A percentile compares a stretch with the other conserved stretches of the same genome.
Evolutionary conservation across 495 filamentous ascomycete species (phyloP).

Genomic region (Neurospora hispaniola): DNA sequence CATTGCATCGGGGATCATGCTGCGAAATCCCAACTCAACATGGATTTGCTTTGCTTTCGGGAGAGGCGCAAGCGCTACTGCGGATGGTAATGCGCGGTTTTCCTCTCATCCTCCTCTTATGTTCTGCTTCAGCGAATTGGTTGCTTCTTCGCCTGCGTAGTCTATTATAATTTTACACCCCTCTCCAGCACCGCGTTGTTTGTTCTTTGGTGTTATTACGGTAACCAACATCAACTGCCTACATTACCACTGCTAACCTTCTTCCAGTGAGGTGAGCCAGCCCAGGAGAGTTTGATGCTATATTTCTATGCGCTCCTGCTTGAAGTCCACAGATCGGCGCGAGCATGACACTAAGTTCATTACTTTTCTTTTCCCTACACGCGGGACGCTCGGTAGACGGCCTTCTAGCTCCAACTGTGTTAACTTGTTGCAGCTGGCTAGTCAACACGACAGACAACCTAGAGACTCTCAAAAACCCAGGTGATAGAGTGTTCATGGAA

Average conservation of each 20-base stretch:
- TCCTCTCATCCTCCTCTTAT: neutral
- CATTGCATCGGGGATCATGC: neutral
- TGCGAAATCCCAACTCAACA: neutral
- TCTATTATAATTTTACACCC: neutral
- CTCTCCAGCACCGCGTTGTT: neutral
- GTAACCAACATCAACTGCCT: neutral
- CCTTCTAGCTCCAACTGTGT: neutral
- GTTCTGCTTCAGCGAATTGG: neutral
- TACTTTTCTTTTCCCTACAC: neutral
- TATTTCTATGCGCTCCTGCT: neutral
- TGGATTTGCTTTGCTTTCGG: neutral
- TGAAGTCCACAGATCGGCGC: neutral
- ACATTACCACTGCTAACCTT: neutral
- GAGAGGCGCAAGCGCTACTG: constrained; percentile 1
- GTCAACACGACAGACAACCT: neutral
- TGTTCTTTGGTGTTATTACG: neutral
- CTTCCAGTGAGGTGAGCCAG: neutral
- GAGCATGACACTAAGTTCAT: neutral
- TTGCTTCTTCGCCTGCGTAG: neutral
- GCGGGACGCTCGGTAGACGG: neutral
- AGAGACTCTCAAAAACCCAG: neutral
- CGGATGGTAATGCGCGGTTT: constrained; percentile 1
- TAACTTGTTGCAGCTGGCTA: neutral
- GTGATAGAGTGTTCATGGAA: neutral
- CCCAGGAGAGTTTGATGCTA: neutral